Conservation (phyloP, 495 filamentous ascomycete species). For the Podospora comata region DNA sequence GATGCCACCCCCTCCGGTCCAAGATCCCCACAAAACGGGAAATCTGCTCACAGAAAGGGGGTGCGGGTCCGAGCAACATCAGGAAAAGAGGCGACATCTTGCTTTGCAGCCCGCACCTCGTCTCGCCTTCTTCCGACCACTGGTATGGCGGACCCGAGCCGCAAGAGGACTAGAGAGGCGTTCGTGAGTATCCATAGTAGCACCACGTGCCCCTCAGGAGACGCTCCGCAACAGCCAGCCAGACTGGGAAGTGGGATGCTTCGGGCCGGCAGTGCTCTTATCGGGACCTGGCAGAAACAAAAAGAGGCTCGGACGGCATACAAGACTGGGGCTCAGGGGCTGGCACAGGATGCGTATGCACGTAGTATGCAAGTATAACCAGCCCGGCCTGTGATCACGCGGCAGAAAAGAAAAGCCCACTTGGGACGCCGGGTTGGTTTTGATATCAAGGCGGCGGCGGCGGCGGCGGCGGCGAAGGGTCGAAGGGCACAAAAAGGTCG, state of each 20-base stretch:
- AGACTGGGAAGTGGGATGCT: conserved; percentile 8
- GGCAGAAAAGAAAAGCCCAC: conserved; percentile 9
- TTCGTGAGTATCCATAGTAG: conserved; percentile 11
- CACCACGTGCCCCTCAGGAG: conserved; percentile 15
- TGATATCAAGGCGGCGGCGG: background rate
- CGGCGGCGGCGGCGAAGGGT: background rate
- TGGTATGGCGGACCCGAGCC: conserved; percentile 3
- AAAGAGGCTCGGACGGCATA: conserved; percentile 2
- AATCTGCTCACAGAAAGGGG: conserved; percentile 9
- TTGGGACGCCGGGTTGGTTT: background rate
- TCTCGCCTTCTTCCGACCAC: conserved; percentile 12
- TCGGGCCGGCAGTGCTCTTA: conserved; percentile 17
- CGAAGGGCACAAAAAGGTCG: background rate
- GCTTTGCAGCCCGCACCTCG: conserved; percentile 11
- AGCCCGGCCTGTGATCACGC: conserved; percentile 8
- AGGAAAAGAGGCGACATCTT: conserved; percentile 5
- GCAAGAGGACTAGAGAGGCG: conserved; percentile 5
- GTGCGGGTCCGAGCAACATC: background rate
- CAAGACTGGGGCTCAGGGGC: background rate
- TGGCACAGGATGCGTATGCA: background rate
- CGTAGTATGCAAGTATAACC: background rate
- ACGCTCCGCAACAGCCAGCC: conserved; percentile 3
- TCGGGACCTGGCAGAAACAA: conserved; percentile 19
- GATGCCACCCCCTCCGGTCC: conserved; percentile 1
- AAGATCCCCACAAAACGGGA: conserved; percentile 13